Evolutionary conservation across 2,329 filamentous ascomycete species (phyloP), one percentile per base, ranked within the genome.

Genomic region (Epichloe baconii): DNA sequence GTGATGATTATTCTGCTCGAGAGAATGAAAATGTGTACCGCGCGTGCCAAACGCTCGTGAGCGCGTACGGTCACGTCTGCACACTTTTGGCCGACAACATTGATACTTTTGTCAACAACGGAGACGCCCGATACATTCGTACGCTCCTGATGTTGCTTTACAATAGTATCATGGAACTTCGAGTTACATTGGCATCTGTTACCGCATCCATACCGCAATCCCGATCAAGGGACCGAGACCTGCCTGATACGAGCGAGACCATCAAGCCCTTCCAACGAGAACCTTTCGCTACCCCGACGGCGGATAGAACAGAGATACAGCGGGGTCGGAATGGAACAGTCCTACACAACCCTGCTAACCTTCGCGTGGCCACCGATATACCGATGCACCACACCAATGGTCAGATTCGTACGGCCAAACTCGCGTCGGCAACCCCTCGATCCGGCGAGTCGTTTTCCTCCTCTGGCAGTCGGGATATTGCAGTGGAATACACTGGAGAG

Each of bases 371-470:
- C 19, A 82, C 78, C 0, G 77, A 82, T 55, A 71, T 78, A 7
- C 66, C 71, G 4, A 53, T 62, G 12, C 61, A 62, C 0, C 77
- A 74, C 48, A 62, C 76, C 50, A 78, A 77, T 53, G 73, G 74
- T 35, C 62, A 57, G 23, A 61, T 70, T 14, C 73, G 79, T 21
- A 75, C 75, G 31, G 74, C 75, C 2, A 75, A 73, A 3, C 69
- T 74, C 64, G 76, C 64, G 51, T 80, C 69, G 56, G 76, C 76
- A n/a, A 94, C 88, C 1, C 88, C 88, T 44, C 82, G 86, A 23
- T 94, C 88, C 7, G 86, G 84, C 43, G 88, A 95, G 60, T 88
- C 86, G 0, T 94, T 93, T 63, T 76, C 73, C 2, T 81, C 83
- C 0, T 71, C 74, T 4, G 72, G 73, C 35, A 65, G 59, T 21